A percentile compares a stretch with the other conserved stretches of the same genome.
Evolutionary conservation across 805 yeast genomes (phyloP).

Genomic region (Starmerella bombi): DNA sequence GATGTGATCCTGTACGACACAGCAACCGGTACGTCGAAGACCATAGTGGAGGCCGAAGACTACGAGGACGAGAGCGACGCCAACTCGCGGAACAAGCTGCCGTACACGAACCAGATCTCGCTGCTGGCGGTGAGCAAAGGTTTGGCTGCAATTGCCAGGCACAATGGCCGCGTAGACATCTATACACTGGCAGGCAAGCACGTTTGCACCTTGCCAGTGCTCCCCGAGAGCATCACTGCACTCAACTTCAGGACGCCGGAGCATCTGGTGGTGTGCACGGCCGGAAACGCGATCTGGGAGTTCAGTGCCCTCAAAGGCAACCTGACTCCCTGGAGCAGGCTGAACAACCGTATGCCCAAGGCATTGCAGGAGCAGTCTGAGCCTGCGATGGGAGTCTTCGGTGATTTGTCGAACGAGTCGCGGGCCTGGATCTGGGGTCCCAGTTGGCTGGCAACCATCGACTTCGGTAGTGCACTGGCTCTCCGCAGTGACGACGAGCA

Average conservation of each 20-base stretch:
- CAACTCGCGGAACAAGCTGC: constrained; percentile 26
- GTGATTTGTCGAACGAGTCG: constrained; percentile 30
- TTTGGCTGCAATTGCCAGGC: constrained; percentile 44
- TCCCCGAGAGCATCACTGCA: constrained; percentile 48
- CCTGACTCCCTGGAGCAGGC: constrained; percentile 63
- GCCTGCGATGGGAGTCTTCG: constrained; percentile 60
- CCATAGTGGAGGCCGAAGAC: constrained; percentile 13
- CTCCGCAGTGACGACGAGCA: constrained; percentile 26
- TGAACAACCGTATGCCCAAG: constrained; percentile 61
- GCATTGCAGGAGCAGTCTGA: constrained; percentile 46
- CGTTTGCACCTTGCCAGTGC: constrained; percentile 38
- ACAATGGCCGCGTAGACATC: constrained; percentile 52
- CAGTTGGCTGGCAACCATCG: constrained; percentile 66
- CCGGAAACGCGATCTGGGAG: constrained; percentile 65
- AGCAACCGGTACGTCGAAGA: neutral
- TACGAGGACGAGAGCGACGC: neutral
- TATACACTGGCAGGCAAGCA: constrained; percentile 24
- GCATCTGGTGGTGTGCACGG: constrained; percentile 51
- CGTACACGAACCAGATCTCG: constrained; percentile 41
- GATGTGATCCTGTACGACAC: constrained; percentile 22
- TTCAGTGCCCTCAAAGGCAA: constrained; percentile 34
- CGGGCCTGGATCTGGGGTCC: constrained; percentile 81
- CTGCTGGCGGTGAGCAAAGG: constrained; percentile 39
- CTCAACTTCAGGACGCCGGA: constrained; percentile 40
- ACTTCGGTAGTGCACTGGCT: constrained; percentile 47